phyloP scores from a whole-genome alignment of 2,329 filamentous ascomycete species.

The Nemania serpens region DNA sequence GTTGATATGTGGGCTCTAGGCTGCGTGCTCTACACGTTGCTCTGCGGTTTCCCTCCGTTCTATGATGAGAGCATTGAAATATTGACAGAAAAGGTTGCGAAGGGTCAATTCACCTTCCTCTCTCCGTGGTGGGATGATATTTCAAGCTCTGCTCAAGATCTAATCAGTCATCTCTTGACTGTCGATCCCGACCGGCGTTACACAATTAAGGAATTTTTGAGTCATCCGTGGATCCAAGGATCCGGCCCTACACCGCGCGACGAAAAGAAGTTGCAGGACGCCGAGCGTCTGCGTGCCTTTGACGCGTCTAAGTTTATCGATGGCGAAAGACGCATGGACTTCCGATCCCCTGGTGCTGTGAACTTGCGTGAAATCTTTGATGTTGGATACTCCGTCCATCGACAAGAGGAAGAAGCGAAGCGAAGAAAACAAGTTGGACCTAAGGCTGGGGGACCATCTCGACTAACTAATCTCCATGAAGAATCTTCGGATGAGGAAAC shows the following conservation, averaged over 20 bases:
- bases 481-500: slow-evolving; percentile 66
- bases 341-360: slow-evolving; percentile 91
- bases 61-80: slow-evolving; percentile 98
- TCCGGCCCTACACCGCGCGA: slow-evolving; percentile 62
- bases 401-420: slow-evolving; percentile 95
- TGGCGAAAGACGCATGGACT: slow-evolving; percentile 77
- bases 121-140: slow-evolving; percentile 99
- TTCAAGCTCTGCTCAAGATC: slow-evolving; percentile 89
- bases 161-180: slow-evolving; percentile 90
- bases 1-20: slow-evolving; percentile 99
- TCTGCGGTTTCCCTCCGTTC: slow-evolving; percentile 97
- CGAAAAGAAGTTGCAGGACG: slow-evolving; percentile 58
- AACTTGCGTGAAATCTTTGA: slow-evolving; percentile 98
- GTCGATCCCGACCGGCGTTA: slow-evolving; percentile 96
- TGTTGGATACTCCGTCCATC: slow-evolving; percentile 95
- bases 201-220: slow-evolving; percentile 88
- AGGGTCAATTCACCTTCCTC: slow-evolving; percentile 95
- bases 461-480: slow-evolving; percentile 69
- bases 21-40: slow-evolving; percentile 93
- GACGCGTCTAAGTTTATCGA: slow-evolving; percentile 59
- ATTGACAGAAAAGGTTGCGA: slow-evolving; percentile 95
- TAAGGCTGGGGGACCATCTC: slow-evolving; percentile 67
- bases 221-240: slow-evolving; percentile 89
- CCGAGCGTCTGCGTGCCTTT: slow-evolving; percentile 59
- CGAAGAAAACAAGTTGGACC: slow-evolving; percentile 80